Base-by-base conservation (phyloP, 2,329 filamentous ascomycete genomes). In the Calonectria leucothoes region DNA sequence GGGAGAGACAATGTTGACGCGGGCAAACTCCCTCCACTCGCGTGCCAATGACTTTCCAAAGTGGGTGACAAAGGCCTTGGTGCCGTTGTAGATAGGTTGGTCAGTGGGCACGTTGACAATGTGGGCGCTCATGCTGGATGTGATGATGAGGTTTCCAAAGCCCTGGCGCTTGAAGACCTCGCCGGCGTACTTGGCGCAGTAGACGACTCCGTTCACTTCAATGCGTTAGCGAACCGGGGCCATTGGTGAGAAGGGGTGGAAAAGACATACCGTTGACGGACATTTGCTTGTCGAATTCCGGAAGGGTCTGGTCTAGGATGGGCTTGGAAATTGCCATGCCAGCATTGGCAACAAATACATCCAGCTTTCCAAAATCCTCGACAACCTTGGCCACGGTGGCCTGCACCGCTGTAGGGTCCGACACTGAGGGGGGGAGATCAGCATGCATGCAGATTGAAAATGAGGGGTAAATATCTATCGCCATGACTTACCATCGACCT, bases 11-110 rank as follows among this genome's bases (percentile, higher is more conserved):
- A 88, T 85, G 76, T 90, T 91, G 14, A 90, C 88, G 0, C 89
- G 83, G 1, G 88, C 89, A 73, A 90, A 89, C 2, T 88, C 86
- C 10, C 86, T 80, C 89, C 89, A 90, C 72, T 91, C 89, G 6
- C 86, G 82, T 0, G 89, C 88, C 27, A 91, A 82, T 0, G 84
- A 87, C 76, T 89, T 89, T 45, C 88, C 88, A 39, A 90, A 85
- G 64, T 91, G 89, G 0, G 85, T 88, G 7, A 89, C 84, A 20
- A 85, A 88, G 0, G 89, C 88, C 78, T 91, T 90, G 25, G 85
- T 87, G 8, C 84, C 84, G 74, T 91, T 90, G 79, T 90, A 91
- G 3, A 88, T 86, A 0, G 88, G 86, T 75, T 90, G 89, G 52
- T 89, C 87, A 5, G 85, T 81, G 0, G 87, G 87, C 0, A 88